Percentiles rank a stretch among this genome's conserved stretches.
phyloP scores from a whole-genome alignment of 2,329 filamentous ascomycete species.

The Hymenoscyphus scutula region DNA sequence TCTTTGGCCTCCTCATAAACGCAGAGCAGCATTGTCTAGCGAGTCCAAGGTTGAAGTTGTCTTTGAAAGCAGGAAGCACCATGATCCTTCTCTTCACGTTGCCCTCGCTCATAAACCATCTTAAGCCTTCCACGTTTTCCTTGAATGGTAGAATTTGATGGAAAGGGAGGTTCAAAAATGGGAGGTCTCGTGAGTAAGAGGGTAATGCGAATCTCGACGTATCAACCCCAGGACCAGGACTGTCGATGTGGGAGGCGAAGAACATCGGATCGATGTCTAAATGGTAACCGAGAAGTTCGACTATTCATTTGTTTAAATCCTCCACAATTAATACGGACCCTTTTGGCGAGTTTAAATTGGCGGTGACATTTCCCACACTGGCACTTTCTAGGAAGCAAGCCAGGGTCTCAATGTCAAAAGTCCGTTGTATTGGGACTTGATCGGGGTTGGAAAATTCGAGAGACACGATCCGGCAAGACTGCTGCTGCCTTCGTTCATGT shows the following conservation, averaged over 20 bases:
- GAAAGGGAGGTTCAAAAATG: slow-evolving; percentile 6
- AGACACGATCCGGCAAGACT: background rate
- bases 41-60: slow-evolving; percentile 5
- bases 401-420: background rate
- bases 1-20: background rate
- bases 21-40: slow-evolving; percentile 8
- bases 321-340: slow-evolving; percentile 13
- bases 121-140: background rate
- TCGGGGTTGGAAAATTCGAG: background rate
- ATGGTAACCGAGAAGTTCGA: slow-evolving; percentile 10
- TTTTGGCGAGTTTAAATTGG: background rate
- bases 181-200: no score
- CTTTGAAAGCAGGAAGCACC: background rate
- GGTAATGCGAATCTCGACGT: background rate
- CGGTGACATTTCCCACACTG: background rate
- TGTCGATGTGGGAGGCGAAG: slow-evolving; percentile 4
- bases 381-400: background rate
- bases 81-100: slow-evolving; percentile 7
- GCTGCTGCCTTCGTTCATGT: background rate
- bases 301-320: slow-evolving; percentile 10
- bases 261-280: slow-evolving; percentile 16
- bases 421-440: background rate
- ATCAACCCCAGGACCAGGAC: no score
- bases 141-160: slow-evolving; percentile 6
- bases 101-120: slow-evolving; percentile 6